Base-by-base conservation (phyloP, 1,284 basidiomycete genomes). In the Ustilago sp. region DNA sequence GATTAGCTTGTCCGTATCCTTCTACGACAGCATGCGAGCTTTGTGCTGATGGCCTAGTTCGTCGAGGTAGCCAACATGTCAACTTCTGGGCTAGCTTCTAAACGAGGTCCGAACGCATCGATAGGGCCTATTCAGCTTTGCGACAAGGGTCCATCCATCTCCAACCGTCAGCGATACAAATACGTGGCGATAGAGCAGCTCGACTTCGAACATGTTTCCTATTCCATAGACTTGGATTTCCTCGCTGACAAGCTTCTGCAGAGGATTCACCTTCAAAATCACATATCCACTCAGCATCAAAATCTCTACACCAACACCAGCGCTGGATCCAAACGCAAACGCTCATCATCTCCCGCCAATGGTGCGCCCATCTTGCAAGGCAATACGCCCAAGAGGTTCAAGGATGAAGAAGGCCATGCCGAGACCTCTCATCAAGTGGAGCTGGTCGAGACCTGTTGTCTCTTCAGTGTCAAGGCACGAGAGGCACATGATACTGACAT, bases 171-270 rank as follows among this genome's bases (percentile, higher is more conserved):
- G 31, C 48, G 56, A 7, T 31, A 51, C 17, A n/a, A 36, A 1
- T 62, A 64, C 15, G 64, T 74, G 1, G 58, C 57, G 0, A 13
- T 77, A n/a, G n/a, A 55, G 1, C 57, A 58, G 3, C 52, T 77
- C 43, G 71, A 77, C 28, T 77, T 77, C 34, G 75, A 77, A 38
- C 71, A 77, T 31, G 70, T 74, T 11, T 74, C 75, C 6, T 68
- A 48, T 60, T 74, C 43, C 28, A 47, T 70, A 61, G 36, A 77
- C 52, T 71, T 77, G 31, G 56, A 45, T 28, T 45, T 35, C 34
- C 48, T 75, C 8, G 43, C 56, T 2, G 28, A 51, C 9, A 39
- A 59, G n/a, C 52, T 47, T 28, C 23, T 28, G 23, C 23, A 28
- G 23, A 28, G 23, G 23, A 3, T 28, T 28, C 23, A 28, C 23